These are phyloP conservation scores for Xylaria sp. DNA, from an alignment of 2,329 filamentous ascomycete species.

Conservation along the genomic window DNA sequence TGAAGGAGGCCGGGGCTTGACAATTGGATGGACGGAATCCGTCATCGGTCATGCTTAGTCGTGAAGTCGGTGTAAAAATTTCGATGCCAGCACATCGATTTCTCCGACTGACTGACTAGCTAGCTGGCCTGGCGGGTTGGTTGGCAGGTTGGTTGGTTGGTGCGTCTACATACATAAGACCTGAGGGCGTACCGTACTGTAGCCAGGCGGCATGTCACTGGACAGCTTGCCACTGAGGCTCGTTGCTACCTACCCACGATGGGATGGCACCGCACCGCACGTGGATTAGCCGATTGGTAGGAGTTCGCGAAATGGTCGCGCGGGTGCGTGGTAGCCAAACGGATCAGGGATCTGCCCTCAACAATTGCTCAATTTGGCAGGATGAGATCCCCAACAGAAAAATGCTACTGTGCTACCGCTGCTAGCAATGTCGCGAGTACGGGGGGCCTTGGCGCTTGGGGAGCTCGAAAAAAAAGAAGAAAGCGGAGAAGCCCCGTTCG, in stretches of 20 bases:
- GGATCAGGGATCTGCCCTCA: conserved; percentile 25
- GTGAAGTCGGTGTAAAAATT: background rate
- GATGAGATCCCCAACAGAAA: conserved; percentile 29
- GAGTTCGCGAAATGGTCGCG: conserved; percentile 5
- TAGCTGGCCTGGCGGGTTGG: background rate
- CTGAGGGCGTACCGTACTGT: too few relatives aligned
- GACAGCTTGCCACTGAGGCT: background rate
- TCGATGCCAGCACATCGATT: background rate
- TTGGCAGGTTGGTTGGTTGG: too few relatives aligned
- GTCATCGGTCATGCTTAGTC: background rate
- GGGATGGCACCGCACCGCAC: conserved; percentile 15
- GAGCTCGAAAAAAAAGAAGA: too few relatives aligned
- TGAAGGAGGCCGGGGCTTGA: too few relatives aligned
- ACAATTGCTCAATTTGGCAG: conserved; percentile 27
- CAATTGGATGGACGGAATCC: too few relatives aligned
- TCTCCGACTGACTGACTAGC: background rate
- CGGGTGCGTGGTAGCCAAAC: conserved; percentile 1
- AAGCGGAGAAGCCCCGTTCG: conserved; percentile 15
- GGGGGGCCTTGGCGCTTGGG: too few relatives aligned
- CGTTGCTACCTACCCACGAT: background rate
- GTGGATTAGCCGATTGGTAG: conserved; percentile 21
- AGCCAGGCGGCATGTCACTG: too few relatives aligned
- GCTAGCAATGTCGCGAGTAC: too few relatives aligned
- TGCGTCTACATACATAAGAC: too few relatives aligned
- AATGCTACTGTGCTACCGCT: conserved; percentile 3